phyloP scores from a whole-genome alignment of 164 flowering plant genomes.

The Houttuynia cordata region DNA sequence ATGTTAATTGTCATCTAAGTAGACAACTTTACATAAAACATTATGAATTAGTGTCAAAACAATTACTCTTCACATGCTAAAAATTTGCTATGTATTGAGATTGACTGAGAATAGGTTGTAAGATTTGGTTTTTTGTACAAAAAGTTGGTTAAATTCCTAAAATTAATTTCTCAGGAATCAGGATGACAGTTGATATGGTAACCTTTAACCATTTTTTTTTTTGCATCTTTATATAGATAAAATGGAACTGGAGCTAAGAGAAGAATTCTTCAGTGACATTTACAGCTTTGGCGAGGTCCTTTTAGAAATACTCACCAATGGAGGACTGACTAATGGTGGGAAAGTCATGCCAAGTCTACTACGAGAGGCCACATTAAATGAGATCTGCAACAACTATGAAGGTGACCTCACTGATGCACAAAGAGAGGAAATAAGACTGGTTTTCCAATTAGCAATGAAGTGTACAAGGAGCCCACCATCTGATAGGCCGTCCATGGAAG shows the following conservation, averaged over 20 bases:
- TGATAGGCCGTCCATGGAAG: slow-evolving; percentile 70
- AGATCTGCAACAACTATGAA: slow-evolving; percentile 39
- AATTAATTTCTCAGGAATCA: neutral
- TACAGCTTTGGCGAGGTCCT: slow-evolving; percentile 67
- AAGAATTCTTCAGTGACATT: slow-evolving; percentile 50
- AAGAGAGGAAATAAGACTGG: slow-evolving; percentile 40
- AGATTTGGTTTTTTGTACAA: neutral
- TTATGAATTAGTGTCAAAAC: neutral
- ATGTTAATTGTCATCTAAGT: slow-evolving; percentile 3
- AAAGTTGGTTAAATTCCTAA: no score
- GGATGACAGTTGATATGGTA: neutral
- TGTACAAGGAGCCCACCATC: slow-evolving; percentile 48
- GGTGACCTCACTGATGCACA: slow-evolving; percentile 15
- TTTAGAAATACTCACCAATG: slow-evolving; percentile 63
- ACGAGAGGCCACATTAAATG: slow-evolving; percentile 41
- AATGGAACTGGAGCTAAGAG: slow-evolving; percentile 22
- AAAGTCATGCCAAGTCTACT: slow-evolving; percentile 23
- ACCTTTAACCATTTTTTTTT: neutral
- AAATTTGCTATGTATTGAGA: neutral
- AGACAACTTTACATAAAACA: neutral
- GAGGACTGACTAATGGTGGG: slow-evolving; percentile 34
- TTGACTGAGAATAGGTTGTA: neutral
- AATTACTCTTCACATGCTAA: neutral
- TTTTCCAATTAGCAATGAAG: slow-evolving; percentile 53
- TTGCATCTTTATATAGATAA: slow-evolving; percentile 23